Conservation (phyloP, 2,329 filamentous ascomycete species). For the Sporothrix schenckii region DNA sequence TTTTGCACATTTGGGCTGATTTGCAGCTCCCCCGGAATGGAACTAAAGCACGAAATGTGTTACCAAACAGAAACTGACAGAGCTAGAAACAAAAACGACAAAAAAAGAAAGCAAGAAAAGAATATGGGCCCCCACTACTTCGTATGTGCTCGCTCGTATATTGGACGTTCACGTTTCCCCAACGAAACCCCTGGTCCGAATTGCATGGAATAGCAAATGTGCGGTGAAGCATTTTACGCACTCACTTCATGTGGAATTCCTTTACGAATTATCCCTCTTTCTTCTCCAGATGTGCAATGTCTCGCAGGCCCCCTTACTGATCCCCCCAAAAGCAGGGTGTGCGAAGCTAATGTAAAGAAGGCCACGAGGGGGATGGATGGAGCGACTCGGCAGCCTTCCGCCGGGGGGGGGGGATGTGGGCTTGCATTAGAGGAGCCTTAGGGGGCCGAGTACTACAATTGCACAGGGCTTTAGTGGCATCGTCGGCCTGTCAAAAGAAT, state of each 20-base stretch:
- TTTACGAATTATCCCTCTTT: neutral
- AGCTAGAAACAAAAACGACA: neutral
- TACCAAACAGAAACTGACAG: slow-evolving; percentile 4
- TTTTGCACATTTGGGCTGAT: slow-evolving; percentile 5
- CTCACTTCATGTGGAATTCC: neutral
- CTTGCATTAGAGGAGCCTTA: neutral
- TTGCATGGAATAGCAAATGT: slow-evolving; percentile 1
- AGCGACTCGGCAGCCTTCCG: slow-evolving; percentile 25
- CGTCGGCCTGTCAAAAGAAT: neutral
- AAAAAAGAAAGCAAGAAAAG: too few relatives aligned
- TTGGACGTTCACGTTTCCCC: neutral
- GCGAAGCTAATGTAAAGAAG: neutral
- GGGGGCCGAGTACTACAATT: neutral
- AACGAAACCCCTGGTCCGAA: neutral
- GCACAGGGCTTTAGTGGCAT: neutral
- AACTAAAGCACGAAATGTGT: slow-evolving; percentile 11
- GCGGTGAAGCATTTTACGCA: slow-evolving; percentile 13
- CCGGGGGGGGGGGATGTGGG: neutral
- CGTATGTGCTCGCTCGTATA: neutral
- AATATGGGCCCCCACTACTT: neutral
- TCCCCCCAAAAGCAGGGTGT: neutral
- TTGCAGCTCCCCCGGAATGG: slow-evolving; percentile 4
- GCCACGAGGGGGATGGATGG: slow-evolving; percentile 18
- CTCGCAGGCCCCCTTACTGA: slow-evolving; percentile 2
- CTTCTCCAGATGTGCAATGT: slow-evolving; percentile 2